Percentiles rank a stretch among this genome's conserved stretches.
Conservation (phyloP, 805 yeast species). For the Starmerella khaoyaiensis region DNA sequence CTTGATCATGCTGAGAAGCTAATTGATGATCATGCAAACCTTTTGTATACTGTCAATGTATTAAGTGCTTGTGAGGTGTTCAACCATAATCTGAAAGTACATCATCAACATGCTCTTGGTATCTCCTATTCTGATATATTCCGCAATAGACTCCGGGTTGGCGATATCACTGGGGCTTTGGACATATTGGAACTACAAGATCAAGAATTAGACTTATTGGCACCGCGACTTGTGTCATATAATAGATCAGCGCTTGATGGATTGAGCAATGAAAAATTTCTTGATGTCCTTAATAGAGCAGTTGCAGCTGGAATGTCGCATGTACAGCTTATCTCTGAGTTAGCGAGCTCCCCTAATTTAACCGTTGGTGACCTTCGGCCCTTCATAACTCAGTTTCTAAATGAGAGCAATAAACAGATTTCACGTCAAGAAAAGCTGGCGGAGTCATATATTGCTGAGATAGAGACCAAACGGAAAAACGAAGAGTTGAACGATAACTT, state of each 20-base stretch:
- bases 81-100: constrained; percentile 20
- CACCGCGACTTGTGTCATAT: constrained; percentile 6
- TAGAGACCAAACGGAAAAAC: constrained; percentile 39
- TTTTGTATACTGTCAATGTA: constrained; percentile 44
- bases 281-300: background rate
- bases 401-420: constrained; percentile 49
- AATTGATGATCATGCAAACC: constrained; percentile 34
- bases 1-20: constrained; percentile 46
- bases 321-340: constrained; percentile 58
- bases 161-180: constrained; percentile 45
- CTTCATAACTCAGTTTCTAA: constrained; percentile 49
- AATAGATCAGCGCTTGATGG: constrained; percentile 4
- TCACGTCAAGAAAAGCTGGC: constrained; percentile 54
- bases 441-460: constrained; percentile 54
- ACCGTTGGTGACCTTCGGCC: constrained; percentile 62
- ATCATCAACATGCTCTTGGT: constrained; percentile 19
- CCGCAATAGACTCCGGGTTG: constrained; percentile 47
- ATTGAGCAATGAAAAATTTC: constrained; percentile 3
- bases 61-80: constrained; percentile 24
- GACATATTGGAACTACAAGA: constrained; percentile 34
- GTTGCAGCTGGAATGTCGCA: constrained; percentile 42
- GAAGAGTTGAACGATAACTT: constrained; percentile 38
- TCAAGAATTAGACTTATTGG: constrained; percentile 32
- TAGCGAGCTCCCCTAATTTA: constrained; percentile 49
- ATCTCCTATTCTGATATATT: constrained; percentile 52